Evolutionary conservation across 2,329 filamentous ascomycete genomes (phyloP).

Genomic region (Calonectria hawksworthii): DNA sequence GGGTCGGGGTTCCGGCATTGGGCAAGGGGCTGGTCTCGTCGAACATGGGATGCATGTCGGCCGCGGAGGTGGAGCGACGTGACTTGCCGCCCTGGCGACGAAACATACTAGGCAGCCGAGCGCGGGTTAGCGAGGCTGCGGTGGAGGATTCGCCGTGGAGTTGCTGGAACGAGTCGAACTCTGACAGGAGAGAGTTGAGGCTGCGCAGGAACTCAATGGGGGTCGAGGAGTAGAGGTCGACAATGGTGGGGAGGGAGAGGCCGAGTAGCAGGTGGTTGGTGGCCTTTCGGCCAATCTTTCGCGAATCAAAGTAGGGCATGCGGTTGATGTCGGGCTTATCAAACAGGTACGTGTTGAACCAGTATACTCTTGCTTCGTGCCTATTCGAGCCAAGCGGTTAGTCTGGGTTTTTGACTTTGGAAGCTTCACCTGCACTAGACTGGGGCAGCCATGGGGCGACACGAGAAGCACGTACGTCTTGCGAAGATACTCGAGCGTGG

Average conservation of each 20-base stretch:
- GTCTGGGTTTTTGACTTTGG: neutral
- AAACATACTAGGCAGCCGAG: conserved; percentile 87
- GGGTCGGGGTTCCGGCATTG: conserved; percentile 48
- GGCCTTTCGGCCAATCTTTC: conserved; percentile 88
- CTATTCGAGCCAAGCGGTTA: conserved; percentile 58
- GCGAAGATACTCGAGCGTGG: conserved; percentile 91
- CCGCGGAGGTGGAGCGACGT: conserved; percentile 65
- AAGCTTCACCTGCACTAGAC: neutral
- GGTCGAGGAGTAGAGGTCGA: conserved; percentile 87
- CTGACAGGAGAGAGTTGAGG: conserved; percentile 85
- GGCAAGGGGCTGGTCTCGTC: conserved; percentile 48
- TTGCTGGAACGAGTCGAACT: conserved; percentile 95
- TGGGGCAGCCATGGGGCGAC: neutral
- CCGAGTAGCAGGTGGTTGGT: conserved; percentile 95
- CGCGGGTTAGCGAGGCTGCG: conserved; percentile 79
- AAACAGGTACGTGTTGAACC: conserved; percentile 98
- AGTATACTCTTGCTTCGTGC: conserved; percentile 94
- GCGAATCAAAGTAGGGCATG: conserved; percentile 87
- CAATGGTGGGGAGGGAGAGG: conserved; percentile 88
- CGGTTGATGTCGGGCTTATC: conserved; percentile 83
- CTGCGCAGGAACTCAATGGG: conserved; percentile 89
- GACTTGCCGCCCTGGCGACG: conserved; percentile 74
- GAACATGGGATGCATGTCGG: conserved; percentile 54
- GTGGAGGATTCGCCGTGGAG: conserved; percentile 85
- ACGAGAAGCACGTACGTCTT: conserved; percentile 80